Evolutionary conservation across 1,284 basidiomycete species (phyloP), one percentile per base, ranked within the genome.

Genomic region (Tetrapyrgos nigripes): DNA sequence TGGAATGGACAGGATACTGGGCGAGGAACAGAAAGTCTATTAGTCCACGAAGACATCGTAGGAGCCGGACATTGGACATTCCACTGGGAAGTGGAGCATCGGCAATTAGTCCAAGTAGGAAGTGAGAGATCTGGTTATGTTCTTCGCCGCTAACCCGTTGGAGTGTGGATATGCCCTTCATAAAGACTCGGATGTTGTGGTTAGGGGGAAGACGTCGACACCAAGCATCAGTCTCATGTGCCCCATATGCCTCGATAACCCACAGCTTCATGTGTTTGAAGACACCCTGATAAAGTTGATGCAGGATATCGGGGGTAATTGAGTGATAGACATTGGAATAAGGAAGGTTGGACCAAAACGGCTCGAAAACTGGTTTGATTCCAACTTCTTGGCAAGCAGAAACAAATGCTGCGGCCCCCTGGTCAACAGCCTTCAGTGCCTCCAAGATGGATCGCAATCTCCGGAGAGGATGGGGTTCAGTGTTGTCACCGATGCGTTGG

Each of bases 131-230:
- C 43, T 73, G 65, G n/a, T 61, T 60, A 50, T 70, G 72, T 43
- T 70, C 73, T 33, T 50, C 63, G 21, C 74, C 72, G 40, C 66
- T 70, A 19, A 68, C 50, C 10, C 66, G 65, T 21, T 66, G 67
- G 1, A 76, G 59, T 0, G 50, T 55, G 0, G 69, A 65, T 35
- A 80, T 76, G 0, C 79, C 79, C 10, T 74, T 73, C 3, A 59
- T 57, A 53, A n/a, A n/a, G n/a, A n/a, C n/a, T n/a, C n/a, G n/a
- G n/a, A n/a, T n/a, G n/a, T n/a, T n/a, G n/a, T n/a, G 72, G 55
- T 76, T 74, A 1, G 64, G 66, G 0, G 72, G 73, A 1, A 75
- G 31, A 1, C 68, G 55, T 1, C 62, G 62, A 47, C 68, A 72
- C 2, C 70, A 65, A 8, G 70, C 69, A 58, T 73, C 71, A 2